Conservation (phyloP, 2,329 filamentous ascomycete genomes). For the Colletotrichum sp. region DNA sequence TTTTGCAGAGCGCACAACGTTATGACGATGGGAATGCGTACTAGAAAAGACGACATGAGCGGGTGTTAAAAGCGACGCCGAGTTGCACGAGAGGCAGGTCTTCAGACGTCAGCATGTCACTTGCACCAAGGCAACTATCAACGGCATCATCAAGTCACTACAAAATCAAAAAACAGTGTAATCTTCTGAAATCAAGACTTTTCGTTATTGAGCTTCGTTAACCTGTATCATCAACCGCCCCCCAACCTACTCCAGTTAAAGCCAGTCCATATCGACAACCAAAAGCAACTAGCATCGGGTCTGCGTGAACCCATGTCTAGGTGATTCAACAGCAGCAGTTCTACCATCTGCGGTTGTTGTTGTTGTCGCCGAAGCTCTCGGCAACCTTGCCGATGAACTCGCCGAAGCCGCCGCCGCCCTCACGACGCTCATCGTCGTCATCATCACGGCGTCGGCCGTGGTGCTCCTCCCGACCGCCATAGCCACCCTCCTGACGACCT, state of each 20-base stretch:
- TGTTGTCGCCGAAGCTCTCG: conserved; percentile 18
- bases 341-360: conserved; percentile 21
- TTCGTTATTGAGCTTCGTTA: conserved; percentile 1
- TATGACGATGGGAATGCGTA: neutral
- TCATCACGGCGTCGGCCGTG: conserved; percentile 18
- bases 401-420: conserved; percentile 23
- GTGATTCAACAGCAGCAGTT: neutral
- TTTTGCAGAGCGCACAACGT: neutral
- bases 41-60: neutral
- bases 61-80: neutral
- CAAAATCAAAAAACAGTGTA: neutral
- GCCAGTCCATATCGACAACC: neutral
- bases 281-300: neutral
- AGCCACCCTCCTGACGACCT: conserved; percentile 22
- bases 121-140: neutral
- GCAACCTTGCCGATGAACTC: conserved; percentile 25
- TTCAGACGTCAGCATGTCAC: neutral
- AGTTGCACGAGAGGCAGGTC: neutral
- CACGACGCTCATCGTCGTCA: conserved; percentile 5
- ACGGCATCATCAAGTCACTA: neutral
- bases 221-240: neutral
- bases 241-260: neutral
- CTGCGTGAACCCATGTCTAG: neutral
- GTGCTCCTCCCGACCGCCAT: conserved; percentile 17
- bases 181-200: neutral